A percentile compares a stretch with the other conserved stretches of the same genome.
Evolutionary conservation across 2,329 filamentous ascomycete species (phyloP).

Genomic region (Moelleriella libera): DNA sequence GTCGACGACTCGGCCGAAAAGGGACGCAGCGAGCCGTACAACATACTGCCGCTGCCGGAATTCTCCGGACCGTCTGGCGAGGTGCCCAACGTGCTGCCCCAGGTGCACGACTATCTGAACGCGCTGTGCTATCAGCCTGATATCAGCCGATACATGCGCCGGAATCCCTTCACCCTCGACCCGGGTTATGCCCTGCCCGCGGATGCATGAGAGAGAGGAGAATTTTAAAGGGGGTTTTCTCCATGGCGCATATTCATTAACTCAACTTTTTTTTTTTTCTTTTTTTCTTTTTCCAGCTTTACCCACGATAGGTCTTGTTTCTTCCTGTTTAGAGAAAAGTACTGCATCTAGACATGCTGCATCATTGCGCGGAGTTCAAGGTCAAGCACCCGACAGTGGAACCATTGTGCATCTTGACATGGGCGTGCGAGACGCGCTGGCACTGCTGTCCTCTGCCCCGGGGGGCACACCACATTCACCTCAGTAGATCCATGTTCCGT

Average conservation of each 20-base stretch:
- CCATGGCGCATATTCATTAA: too few species aligned
- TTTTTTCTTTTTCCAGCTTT: not conserved
- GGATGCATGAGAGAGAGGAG: not conserved
- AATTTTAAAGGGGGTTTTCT: too few species aligned
- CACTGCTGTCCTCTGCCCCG: too few species aligned
- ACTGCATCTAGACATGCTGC: too few species aligned
- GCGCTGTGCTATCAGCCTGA: slow-evolving; percentile 37
- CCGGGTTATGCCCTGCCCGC: slow-evolving; percentile 9
- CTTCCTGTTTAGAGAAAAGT: too few species aligned
- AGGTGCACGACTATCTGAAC: slow-evolving; percentile 50
- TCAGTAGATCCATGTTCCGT: too few species aligned
- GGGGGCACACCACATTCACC: too few species aligned
- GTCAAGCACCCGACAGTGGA: too few species aligned
- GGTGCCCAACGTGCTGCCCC: slow-evolving; percentile 30
- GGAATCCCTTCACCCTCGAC: slow-evolving; percentile 31
- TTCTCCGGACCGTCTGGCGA: slow-evolving; percentile 40
- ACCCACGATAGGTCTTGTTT: too few species aligned
- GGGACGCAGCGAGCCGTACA: slow-evolving; percentile 68
- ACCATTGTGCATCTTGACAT: too few species aligned
- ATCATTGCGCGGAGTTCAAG: too few species aligned
- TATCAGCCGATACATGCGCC: slow-evolving; percentile 46
- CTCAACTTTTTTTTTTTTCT: not conserved
- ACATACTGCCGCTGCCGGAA: slow-evolving; percentile 69
- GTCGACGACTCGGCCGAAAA: slow-evolving; percentile 79
- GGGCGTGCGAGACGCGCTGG: too few species aligned